A percentile compares a stretch with the other conserved stretches of the same genome.
phyloP scores from a whole-genome alignment of 2,329 filamentous ascomycete species.

The Calycina herbarum region DNA sequence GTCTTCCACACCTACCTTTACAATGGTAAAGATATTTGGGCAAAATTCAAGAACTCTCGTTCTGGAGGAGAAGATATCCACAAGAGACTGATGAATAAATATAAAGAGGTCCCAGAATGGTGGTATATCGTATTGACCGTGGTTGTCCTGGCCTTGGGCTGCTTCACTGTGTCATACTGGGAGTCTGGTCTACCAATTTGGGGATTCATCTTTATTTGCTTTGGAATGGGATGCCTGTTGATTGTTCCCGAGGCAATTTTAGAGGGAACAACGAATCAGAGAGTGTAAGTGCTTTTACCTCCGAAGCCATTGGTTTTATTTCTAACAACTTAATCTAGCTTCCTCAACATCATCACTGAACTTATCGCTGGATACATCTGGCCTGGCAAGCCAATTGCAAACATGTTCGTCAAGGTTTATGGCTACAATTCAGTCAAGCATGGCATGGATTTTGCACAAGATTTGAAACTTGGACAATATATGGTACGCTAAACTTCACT shows the following conservation, averaged over 20 bases:
- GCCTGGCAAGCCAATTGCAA: constrained; percentile 62
- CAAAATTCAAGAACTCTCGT: constrained; percentile 8
- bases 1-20: constrained; percentile 67
- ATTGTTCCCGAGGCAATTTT: constrained; percentile 68
- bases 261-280: constrained; percentile 61
- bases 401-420: constrained; percentile 78
- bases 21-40: constrained; percentile 65
- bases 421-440: constrained; percentile 63
- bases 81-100: constrained; percentile 54
- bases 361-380: constrained; percentile 72
- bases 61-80: constrained; percentile 35
- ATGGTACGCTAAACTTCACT: constrained; percentile 45
- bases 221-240: constrained; percentile 50
- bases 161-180: constrained; percentile 15
- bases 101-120: constrained; percentile 55
- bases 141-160: constrained; percentile 14
- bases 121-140: constrained; percentile 47
- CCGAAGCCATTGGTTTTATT: background rate
- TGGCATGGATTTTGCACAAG: constrained; percentile 21
- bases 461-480: constrained; percentile 63
- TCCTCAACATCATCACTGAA: constrained; percentile 69
- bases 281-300: constrained; percentile 16
- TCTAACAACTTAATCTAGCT: constrained; percentile 33
- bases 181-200: constrained; percentile 21
- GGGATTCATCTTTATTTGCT: constrained; percentile 22